Evolutionary conservation across 148 eudicot species (phyloP).

Genomic region (Chenopodium album): DNA sequence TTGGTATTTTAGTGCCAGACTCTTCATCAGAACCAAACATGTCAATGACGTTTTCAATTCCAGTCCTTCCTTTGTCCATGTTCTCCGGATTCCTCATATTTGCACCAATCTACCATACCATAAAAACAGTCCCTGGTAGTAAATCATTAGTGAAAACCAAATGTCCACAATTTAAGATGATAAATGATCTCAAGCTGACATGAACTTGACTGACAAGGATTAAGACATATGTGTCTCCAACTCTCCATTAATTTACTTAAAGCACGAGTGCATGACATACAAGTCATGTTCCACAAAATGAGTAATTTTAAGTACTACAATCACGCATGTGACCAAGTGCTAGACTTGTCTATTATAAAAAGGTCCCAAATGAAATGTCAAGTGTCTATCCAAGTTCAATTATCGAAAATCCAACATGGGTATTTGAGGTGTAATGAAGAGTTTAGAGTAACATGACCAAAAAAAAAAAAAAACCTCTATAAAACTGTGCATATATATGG

Average conservation of each 20-base stretch:
- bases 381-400: not conserved
- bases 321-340: not conserved
- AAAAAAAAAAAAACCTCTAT: too few species aligned
- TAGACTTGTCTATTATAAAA: not conserved
- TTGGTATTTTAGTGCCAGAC: conserved; percentile 59
- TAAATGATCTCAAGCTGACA: conserved; percentile 19
- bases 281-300: not conserved
- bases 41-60: conserved; percentile 36
- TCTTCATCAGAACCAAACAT: conserved; percentile 91
- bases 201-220: conserved; percentile 10
- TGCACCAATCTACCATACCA: conserved; percentile 83
- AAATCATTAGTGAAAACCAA: conserved; percentile 85
- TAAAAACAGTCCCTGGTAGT: conserved; percentile 81
- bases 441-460: not conserved
- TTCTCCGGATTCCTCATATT: conserved; percentile 43
- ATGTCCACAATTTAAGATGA: conserved; percentile 34
- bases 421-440: not conserved
- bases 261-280: not conserved
- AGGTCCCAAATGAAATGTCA: not conserved
- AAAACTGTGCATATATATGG: not conserved
- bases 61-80: conserved; percentile 39
- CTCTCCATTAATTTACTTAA: not conserved
- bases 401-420: not conserved
- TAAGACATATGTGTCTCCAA: not conserved
- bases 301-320: not conserved